These are phyloP conservation scores for Ambrosia trifida DNA, from an alignment of 129 eudicot species.

Conservation along the genomic window DNA sequence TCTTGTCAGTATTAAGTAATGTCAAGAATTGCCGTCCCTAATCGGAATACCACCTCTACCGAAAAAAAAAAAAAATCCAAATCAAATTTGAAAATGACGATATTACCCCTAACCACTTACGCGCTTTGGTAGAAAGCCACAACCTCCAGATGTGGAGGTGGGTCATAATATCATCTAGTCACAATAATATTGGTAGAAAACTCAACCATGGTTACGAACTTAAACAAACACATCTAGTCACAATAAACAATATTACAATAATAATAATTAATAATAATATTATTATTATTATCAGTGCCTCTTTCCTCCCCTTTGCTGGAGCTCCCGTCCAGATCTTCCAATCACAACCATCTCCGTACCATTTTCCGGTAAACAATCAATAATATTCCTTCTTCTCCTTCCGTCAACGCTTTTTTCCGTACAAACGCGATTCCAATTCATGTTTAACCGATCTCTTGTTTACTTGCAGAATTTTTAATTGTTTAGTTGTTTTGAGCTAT, in stretches of 20 bases:
- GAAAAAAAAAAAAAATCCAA: neutral
- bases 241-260: no score
- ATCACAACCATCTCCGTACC: conserved; percentile 23
- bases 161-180: neutral
- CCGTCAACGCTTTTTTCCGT: conserved; percentile 2
- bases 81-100: neutral
- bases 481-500: conserved; percentile 39
- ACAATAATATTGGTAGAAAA: conserved; percentile 1
- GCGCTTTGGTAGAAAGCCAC: conserved; percentile 7
- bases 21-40: no score
- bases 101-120: conserved; percentile 6
- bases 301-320: conserved; percentile 25
- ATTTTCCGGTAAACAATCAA: conserved; percentile 31
- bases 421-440: conserved; percentile 16
- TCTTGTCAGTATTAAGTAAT: no score
- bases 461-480: conserved; percentile 35
- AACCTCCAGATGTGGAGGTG: neutral
- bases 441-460: conserved; percentile 24
- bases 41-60: no score
- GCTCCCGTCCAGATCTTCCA: conserved; percentile 41
- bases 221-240: conserved; percentile 26
- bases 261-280: no score
- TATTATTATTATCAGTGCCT: neutral
- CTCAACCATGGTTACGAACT: conserved; percentile 36
- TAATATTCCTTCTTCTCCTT: conserved; percentile 11